Evolutionary conservation across 1,139 yeast species (phyloP).

Genomic region (Pichia sp.): DNA sequence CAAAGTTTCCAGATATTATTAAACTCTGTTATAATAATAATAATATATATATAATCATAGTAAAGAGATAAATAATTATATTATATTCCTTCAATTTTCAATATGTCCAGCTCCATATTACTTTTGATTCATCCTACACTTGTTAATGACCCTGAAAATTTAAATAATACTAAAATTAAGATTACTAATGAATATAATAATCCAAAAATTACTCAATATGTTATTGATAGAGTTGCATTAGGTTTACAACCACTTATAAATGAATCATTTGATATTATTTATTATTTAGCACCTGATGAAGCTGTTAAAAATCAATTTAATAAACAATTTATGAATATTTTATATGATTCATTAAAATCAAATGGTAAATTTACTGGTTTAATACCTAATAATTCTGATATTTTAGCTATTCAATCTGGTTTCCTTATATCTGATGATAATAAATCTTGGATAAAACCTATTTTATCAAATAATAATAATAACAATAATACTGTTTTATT

Average conservation of each 20-base stretch:
- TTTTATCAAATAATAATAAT: neutral
- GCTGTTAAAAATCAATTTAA: constrained; percentile 39
- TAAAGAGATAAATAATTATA: too few relatives aligned
- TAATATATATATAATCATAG: too few relatives aligned
- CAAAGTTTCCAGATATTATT: too few relatives aligned
- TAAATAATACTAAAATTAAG: constrained; percentile 35
- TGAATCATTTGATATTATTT: constrained; percentile 42
- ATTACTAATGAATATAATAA: constrained; percentile 22
- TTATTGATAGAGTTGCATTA: constrained; percentile 63
- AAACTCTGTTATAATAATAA: too few relatives aligned
- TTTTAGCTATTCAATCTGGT: constrained; percentile 61
- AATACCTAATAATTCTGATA: constrained; percentile 42
- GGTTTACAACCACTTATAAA: constrained; percentile 43
- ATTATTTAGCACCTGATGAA: constrained; percentile 55
- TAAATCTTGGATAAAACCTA: constrained; percentile 41
- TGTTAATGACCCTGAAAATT: constrained; percentile 51
- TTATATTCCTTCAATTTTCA: neutral
- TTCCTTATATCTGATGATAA: constrained; percentile 41
- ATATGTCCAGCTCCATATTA: constrained; percentile 25
- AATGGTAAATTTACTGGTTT: constrained; percentile 51
- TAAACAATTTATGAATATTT: constrained; percentile 35
- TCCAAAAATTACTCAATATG: constrained; percentile 47
- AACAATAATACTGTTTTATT: constrained; percentile 18
- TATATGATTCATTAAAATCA: constrained; percentile 37
- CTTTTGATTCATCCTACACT: constrained; percentile 67